A percentile compares a stretch with the other conserved stretches of the same genome.
Evolutionary conservation across 768 basidiomycete genomes (phyloP).

Genomic region (Mycena rosella): DNA sequence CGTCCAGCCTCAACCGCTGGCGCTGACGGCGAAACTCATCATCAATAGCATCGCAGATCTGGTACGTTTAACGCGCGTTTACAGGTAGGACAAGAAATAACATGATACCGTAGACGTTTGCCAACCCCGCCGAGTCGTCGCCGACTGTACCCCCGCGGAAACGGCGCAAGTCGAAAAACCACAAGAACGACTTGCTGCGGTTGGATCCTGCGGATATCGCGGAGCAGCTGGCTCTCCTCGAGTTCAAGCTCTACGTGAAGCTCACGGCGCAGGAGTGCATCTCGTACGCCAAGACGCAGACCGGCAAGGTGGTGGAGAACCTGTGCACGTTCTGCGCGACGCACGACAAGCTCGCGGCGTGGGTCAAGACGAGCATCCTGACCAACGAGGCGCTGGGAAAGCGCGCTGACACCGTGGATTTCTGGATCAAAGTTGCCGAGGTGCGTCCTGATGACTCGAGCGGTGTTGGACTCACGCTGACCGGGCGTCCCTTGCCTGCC

Average conservation of each 20-base stretch:
- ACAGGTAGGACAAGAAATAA: neutral
- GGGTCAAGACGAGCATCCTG: slow-evolving; percentile 77
- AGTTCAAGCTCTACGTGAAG: slow-evolving; percentile 76
- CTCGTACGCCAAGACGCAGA: slow-evolving; percentile 63
- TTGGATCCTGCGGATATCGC: slow-evolving; percentile 80
- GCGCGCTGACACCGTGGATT: slow-evolving; percentile 71
- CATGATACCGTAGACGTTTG: slow-evolving; percentile 55
- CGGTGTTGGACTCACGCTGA: slow-evolving; percentile 19
- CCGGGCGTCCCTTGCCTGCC: slow-evolving; percentile 10
- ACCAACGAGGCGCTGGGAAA: slow-evolving; percentile 62
- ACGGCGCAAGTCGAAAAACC: slow-evolving; percentile 60
- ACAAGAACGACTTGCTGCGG: slow-evolving; percentile 72
- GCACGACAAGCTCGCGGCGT: slow-evolving; percentile 72
- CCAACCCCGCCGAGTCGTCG: slow-evolving; percentile 42
- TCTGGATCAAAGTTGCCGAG: slow-evolving; percentile 86
- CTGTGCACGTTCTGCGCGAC: slow-evolving; percentile 68
- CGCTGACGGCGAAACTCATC: slow-evolving; percentile 61
- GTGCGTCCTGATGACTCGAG: slow-evolving; percentile 52
- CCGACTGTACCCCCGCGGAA: slow-evolving; percentile 48
- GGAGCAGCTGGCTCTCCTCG: slow-evolving; percentile 84
- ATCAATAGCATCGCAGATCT: slow-evolving; percentile 66
- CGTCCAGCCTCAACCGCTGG: slow-evolving; percentile 54
- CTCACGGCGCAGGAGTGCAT: slow-evolving; percentile 84
- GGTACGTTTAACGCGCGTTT: slow-evolving; percentile 52
- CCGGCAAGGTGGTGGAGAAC: slow-evolving; percentile 53